phyloP scores from a whole-genome alignment of 1,139 yeast genomes.

The Yarrowia galli region DNA sequence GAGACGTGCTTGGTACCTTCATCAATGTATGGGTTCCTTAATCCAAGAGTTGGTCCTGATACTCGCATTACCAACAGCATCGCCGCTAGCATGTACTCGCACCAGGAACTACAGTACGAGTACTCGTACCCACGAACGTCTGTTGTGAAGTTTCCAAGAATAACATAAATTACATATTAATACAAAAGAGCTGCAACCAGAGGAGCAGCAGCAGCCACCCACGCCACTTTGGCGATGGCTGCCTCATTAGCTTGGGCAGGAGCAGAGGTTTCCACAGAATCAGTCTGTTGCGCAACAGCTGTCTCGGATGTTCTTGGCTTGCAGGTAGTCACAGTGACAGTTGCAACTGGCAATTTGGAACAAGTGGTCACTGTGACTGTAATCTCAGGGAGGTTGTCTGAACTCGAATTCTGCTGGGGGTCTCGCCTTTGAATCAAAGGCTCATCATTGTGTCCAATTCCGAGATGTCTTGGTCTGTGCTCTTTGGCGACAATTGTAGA shows the following conservation, averaged over 20 bases:
- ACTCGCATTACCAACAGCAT: too few species aligned
- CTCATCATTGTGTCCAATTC: too few species aligned
- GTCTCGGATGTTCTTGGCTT: neutral
- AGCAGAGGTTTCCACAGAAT: neutral
- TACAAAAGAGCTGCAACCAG: neutral
- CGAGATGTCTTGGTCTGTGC: neutral
- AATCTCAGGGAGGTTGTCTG: neutral
- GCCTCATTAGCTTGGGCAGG: neutral
- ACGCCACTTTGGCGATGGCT: neutral
- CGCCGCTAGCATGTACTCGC: too few species aligned
- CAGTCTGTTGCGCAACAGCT: neutral
- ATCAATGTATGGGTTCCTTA: too few species aligned
- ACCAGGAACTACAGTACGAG: too few species aligned
- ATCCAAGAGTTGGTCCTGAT: too few species aligned
- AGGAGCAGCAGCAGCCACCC: neutral
- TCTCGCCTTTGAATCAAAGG: neutral
- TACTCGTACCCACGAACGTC: too few species aligned
- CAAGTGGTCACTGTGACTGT: neutral
- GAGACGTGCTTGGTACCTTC: too few species aligned
- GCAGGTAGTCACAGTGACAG: neutral
- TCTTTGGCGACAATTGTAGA: neutral
- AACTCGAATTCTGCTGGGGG: neutral
- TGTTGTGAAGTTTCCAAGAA: too few species aligned
- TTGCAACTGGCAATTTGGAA: neutral
- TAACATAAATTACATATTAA: neutral